These are phyloP conservation scores for Sodiomyces alkalinus DNA, from an alignment of 2,329 filamentous ascomycete genomes.

Conservation along the genomic window DNA sequence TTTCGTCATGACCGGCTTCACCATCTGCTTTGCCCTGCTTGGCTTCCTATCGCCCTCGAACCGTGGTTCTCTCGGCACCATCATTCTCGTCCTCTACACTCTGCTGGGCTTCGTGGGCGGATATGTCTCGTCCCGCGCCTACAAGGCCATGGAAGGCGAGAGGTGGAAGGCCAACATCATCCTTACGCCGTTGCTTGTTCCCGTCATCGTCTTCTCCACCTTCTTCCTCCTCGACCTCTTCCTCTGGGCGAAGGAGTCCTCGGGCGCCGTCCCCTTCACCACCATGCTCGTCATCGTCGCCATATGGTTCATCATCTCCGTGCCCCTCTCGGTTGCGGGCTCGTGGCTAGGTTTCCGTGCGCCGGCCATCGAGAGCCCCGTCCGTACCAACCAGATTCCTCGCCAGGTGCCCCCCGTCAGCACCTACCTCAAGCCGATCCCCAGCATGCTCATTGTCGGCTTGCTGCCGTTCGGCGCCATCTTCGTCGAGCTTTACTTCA, in stretches of 20 bases:
- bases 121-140: constrained; percentile 77
- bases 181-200: constrained; percentile 73
- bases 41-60: constrained; percentile 94
- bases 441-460: constrained; percentile 83
- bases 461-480: constrained; percentile 92
- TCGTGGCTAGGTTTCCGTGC: constrained; percentile 89
- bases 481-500: constrained; percentile 97
- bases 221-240: constrained; percentile 97
- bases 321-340: constrained; percentile 77
- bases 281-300: constrained; percentile 89
- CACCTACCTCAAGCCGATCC: constrained; percentile 72
- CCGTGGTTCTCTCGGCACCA: constrained; percentile 81
- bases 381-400: constrained; percentile 94
- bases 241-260: constrained; percentile 84
- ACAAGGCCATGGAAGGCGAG: constrained; percentile 87
- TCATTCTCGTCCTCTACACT: constrained; percentile 87
- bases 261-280: constrained; percentile 86
- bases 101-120: constrained; percentile 85
- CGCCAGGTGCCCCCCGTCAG: constrained; percentile 80
- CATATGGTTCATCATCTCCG: constrained; percentile 96
- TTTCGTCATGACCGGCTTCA: constrained; percentile 94
- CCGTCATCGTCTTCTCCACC: constrained; percentile 66
- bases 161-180: constrained; percentile 90
- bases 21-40: constrained; percentile 82
- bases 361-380: constrained; percentile 56